A percentile compares a stretch with the other conserved stretches of the same genome.
Conservation (phyloP, 2,329 filamentous ascomycete species). For the Paracorniculantispora psalliotae region DNA sequence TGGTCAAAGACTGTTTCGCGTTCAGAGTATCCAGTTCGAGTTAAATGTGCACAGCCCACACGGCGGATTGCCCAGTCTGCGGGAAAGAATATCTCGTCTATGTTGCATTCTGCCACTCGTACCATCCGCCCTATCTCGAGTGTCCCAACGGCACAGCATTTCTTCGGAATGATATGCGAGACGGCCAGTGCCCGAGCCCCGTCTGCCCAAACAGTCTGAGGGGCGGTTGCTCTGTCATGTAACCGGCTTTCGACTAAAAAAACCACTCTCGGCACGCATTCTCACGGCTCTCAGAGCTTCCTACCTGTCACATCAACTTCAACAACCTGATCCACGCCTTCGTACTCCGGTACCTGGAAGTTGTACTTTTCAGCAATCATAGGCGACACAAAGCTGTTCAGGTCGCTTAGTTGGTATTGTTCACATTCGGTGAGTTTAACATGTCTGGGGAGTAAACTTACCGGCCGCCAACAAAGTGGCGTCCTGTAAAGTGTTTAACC, state of each 20-base stretch:
- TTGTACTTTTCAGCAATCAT: constrained; percentile 79
- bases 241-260: constrained; percentile 21
- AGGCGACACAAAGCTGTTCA: constrained; percentile 67
- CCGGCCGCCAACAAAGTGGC: constrained; percentile 88
- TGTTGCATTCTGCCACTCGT: constrained; percentile 51
- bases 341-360: constrained; percentile 76
- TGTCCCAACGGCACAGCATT: constrained; percentile 43
- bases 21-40: constrained; percentile 2
- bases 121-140: constrained; percentile 42
- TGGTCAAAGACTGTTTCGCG: constrained; percentile 2
- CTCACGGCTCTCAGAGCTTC: constrained; percentile 41
- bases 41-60: constrained; percentile 59
- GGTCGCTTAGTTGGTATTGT: constrained; percentile 12
- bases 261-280: constrained; percentile 17
- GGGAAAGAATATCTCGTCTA: constrained; percentile 55
- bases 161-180: constrained; percentile 41
- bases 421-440: not conserved
- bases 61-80: constrained; percentile 53
- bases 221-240: constrained; percentile 53
- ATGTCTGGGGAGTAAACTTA: constrained; percentile 33
- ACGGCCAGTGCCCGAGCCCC: constrained; percentile 53
- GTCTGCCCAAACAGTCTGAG: constrained; percentile 55
- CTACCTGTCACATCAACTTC: constrained; percentile 56
- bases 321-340: constrained; percentile 82
- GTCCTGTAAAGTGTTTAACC: constrained; percentile 74